Conservation (phyloP, 2,329 filamentous ascomycete species). For the Arachnomyces sp. region DNA sequence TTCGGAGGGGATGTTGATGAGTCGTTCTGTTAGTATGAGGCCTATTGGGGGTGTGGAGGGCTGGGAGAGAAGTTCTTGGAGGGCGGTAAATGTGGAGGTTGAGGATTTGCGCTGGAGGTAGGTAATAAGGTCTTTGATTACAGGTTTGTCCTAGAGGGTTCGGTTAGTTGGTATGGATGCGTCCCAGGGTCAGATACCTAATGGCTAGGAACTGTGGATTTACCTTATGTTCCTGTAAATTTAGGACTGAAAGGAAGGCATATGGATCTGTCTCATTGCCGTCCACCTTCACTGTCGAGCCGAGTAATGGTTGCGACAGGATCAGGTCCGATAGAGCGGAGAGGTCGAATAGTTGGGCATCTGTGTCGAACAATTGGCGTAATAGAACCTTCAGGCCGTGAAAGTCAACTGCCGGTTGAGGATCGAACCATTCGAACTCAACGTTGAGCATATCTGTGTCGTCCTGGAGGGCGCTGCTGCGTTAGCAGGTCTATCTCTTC, state of each 20-base stretch:
- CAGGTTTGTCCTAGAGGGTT: slow-evolving; percentile 52
- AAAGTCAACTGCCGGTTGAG: slow-evolving; percentile 80
- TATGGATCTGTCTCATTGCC: slow-evolving; percentile 88
- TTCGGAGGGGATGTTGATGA: slow-evolving; percentile 95
- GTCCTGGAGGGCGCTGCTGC: slow-evolving; percentile 41
- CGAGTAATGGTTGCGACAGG: slow-evolving; percentile 75
- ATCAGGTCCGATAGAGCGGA: slow-evolving; percentile 80
- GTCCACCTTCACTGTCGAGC: slow-evolving; percentile 95
- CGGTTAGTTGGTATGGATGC: slow-evolving; percentile 1
- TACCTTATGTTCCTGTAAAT: slow-evolving; percentile 64
- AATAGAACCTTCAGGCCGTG: slow-evolving; percentile 86
- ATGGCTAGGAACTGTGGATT: neutral
- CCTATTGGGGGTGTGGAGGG: slow-evolving; percentile 58
- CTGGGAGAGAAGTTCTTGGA: slow-evolving; percentile 51
- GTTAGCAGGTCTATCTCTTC: slow-evolving; percentile 7
- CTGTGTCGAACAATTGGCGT: slow-evolving; percentile 85
- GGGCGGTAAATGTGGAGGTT: slow-evolving; percentile 45
- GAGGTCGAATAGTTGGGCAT: slow-evolving; percentile 76
- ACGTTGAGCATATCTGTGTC: slow-evolving; percentile 89
- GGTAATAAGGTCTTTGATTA: slow-evolving; percentile 59
- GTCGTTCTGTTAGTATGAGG: slow-evolving; percentile 78
- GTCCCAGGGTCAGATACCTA: neutral
- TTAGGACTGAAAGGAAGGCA: slow-evolving; percentile 82
- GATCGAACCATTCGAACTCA: slow-evolving; percentile 99
- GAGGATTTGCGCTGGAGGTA: slow-evolving; percentile 57